phyloP scores from a whole-genome alignment of 2,329 filamentous ascomycete genomes.

The Fusarium dimerum region DNA sequence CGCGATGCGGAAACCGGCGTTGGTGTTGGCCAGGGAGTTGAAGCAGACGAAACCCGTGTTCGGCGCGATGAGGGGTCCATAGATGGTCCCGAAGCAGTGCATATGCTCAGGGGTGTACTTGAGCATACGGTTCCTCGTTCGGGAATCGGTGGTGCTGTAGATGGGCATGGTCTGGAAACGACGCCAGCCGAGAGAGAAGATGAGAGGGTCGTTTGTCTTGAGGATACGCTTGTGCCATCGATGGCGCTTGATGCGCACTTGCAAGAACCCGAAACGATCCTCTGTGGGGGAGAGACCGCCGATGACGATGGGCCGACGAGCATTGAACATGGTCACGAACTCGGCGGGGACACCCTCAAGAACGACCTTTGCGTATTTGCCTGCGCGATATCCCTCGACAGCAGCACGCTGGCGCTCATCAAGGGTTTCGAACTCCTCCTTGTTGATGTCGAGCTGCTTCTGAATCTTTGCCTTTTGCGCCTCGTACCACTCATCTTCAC shows the following conservation, averaged over 20 bases:
- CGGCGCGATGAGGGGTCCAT: conserved; percentile 90
- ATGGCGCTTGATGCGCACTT: conserved; percentile 95
- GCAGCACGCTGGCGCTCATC: conserved; percentile 80
- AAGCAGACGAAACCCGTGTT: conserved; percentile 96
- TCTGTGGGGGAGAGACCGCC: conserved; percentile 93
- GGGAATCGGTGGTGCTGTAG: conserved; percentile 92
- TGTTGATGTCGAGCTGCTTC: conserved; percentile 96
- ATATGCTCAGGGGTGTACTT: conserved; percentile 99
- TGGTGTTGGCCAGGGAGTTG: conserved; percentile 81
- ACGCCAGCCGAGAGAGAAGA: conserved; percentile 95
- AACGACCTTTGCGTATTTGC: conserved; percentile 89
- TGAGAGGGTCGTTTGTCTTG: conserved; percentile 96
- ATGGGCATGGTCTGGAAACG: conserved; percentile 91
- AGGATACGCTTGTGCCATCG: conserved; percentile 99
- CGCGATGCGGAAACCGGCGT: conserved; percentile 88
- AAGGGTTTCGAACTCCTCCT: conserved; percentile 84
- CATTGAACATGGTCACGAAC: conserved; percentile 80
- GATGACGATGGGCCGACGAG: conserved; percentile 80
- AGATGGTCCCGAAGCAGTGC: conserved; percentile 97
- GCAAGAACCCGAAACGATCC: conserved; percentile 92
- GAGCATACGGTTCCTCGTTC: conserved; percentile 93
- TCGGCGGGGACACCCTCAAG: conserved; percentile 88
- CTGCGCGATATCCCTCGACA: conserved; percentile 88
- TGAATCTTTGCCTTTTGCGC: conserved; percentile 91
- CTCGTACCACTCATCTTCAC: conserved; percentile 99